Evolutionary conservation across 208 protist species (phyloP).

Genomic region (Leishmania guyanensis): DNA sequence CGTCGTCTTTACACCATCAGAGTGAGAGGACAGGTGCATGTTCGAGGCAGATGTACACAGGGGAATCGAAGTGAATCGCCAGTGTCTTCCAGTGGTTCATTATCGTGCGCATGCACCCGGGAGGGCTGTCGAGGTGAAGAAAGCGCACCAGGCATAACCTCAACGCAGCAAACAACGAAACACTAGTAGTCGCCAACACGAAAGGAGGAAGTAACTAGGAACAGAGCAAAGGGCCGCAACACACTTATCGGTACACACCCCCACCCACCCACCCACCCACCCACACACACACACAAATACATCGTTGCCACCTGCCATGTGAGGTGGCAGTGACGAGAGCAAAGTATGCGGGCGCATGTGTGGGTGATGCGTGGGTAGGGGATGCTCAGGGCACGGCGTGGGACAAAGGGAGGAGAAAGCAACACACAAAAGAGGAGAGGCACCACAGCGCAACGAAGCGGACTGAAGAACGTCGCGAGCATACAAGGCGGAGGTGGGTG

Average conservation of each 20-base stretch:
- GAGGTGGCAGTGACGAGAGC: not conserved
- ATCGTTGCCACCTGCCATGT: not conserved
- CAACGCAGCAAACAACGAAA: not conserved
- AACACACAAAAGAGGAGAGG: conserved; percentile 21
- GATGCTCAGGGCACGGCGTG: not conserved
- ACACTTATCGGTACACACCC: not conserved
- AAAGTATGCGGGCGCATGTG: not conserved
- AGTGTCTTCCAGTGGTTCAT: not conserved
- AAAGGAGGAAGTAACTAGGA: not conserved
- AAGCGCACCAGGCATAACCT: not conserved
- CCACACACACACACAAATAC: not conserved
- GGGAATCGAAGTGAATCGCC: not conserved
- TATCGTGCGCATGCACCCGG: not conserved
- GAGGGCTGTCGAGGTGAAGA: not conserved
- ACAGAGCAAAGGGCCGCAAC: not conserved
- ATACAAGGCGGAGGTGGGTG: not conserved
- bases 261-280: not conserved
- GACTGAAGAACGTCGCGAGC: not conserved
- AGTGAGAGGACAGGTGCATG: not conserved
- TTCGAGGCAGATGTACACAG: too few species aligned
- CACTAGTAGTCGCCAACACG: not conserved
- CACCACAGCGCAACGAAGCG: not conserved
- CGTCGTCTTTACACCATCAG: not conserved
- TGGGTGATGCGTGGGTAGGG: not conserved
- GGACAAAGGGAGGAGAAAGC: not conserved